Base-by-base conservation (phyloP, 2,329 filamentous ascomycete genomes). In the Acrocalymma vagum region DNA sequence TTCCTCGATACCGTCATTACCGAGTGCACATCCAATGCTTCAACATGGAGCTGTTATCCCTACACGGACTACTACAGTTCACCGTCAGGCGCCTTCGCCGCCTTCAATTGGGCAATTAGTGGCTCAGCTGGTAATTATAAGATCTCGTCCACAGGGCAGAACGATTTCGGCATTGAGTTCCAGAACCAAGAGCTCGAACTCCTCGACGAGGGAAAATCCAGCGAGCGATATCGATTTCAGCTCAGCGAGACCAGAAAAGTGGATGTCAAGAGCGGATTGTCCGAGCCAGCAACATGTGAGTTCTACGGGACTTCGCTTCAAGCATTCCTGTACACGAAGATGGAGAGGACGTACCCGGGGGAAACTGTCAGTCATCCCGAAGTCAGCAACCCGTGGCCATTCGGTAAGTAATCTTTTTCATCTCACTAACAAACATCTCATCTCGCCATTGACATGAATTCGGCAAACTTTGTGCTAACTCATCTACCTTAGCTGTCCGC, bases 21-120 rank as follows among this genome's bases (percentile, higher is more conserved):
- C 6, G 73, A 73, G 32, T 88, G 86, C 66, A 84, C 82, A 1
- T 75, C 79, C 10, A 78, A 81, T 51, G 51, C 78, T 0, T 67
- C 73, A 4, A 82, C 82, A 1, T 88, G 84, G 82, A 73, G 73
- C 38, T 88, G 85, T 71, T 81, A 78, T 45, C 83, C 84, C 1
- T 80, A 78, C 56, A 70, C 67, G 3, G 73, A 74, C 20, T 84
- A 81, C 66, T 65, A 70, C 30, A 52, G 69, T 11, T 65, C 72
- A 10, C 58, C 62, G 8, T 62, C 72, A 6, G 67, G 67, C 4
- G 69, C 72, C 14, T 61, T 75, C 4, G 73, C 79, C 0, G 79
- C 76, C 6, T 86, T 87, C 64, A 76, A 80, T 60, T 88, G 84
- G 84, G 73, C 79, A 42, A 83, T 88, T 42, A 65, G 66, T 2